Conservation (phyloP, 208 protist genomes). For the Acanthamoeba triangularis region DNA sequence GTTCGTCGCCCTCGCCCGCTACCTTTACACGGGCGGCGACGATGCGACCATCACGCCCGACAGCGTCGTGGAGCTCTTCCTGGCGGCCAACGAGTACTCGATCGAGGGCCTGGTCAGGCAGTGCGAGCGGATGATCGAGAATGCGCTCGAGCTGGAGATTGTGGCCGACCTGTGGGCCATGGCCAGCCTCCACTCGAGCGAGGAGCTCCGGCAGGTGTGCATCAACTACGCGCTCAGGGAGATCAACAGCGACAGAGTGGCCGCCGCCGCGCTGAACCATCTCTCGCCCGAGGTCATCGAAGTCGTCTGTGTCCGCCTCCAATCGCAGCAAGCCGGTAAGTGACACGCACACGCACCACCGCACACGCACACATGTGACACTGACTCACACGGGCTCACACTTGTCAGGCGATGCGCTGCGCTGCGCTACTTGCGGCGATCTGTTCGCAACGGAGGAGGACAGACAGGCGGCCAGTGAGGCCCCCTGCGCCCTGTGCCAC, state of each 20-base stretch:
- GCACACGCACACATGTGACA: too few species aligned
- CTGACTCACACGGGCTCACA: too few species aligned
- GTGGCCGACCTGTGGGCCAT: background rate
- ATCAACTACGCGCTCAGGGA: constrained; percentile 1
- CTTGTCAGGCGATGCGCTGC: background rate
- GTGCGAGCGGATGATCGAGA: constrained; percentile 41
- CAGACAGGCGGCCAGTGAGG: background rate
- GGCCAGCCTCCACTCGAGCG: background rate
- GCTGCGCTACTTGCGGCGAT: background rate
- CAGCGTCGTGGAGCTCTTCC: background rate
- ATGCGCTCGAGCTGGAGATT: constrained; percentile 4
- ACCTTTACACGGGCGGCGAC: background rate
- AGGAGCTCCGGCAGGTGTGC: constrained; percentile 27
- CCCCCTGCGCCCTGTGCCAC: background rate
- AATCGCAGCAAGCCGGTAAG: background rate
- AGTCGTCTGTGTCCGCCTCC: background rate
- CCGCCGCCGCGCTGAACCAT: background rate
- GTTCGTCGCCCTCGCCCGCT: background rate
- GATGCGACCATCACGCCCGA: background rate
- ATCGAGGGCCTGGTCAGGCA: constrained; percentile 19
- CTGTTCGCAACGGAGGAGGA: background rate
- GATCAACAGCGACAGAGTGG: background rate
- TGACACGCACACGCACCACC: too few species aligned
- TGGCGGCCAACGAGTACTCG: constrained; percentile 21
- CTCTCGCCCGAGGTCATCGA: background rate